These are phyloP conservation scores for Solanum clarkiae DNA, from an alignment of 257 asterid genomes.

Conservation along the genomic window DNA sequence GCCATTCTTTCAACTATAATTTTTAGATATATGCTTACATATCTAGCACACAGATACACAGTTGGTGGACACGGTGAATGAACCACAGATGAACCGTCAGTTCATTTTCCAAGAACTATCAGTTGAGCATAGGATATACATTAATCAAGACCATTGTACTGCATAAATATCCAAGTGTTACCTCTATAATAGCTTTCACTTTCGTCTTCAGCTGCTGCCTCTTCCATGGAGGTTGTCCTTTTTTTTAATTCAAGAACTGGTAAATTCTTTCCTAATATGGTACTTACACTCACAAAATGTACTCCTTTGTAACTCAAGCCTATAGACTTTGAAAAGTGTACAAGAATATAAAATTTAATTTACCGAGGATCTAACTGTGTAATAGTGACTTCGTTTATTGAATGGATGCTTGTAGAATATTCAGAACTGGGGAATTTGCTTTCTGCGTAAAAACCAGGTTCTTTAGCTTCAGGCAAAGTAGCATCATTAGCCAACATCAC, in stretches of 20 bases:
- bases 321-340: neutral
- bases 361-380: neutral
- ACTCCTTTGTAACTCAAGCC: neutral
- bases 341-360: neutral
- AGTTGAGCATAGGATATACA: neutral
- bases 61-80: too few relatives aligned
- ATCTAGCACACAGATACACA: too few relatives aligned
- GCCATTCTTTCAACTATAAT: too few relatives aligned
- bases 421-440: neutral
- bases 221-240: conserved; percentile 29
- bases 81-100: too few relatives aligned
- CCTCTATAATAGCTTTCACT: conserved; percentile 73
- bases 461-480: conserved; percentile 4
- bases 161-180: conserved; percentile 1
- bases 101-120: neutral
- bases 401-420: neutral
- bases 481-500: conserved; percentile 14
- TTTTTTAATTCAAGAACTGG: neutral
- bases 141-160: neutral
- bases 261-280: neutral
- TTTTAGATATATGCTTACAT: too few relatives aligned
- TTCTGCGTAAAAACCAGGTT: neutral
- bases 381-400: neutral
- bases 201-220: conserved; percentile 46
- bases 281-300: neutral